These are phyloP conservation scores for Dittrichia graveolens DNA, from an alignment of 129 eudicot genomes.

Conservation along the genomic window DNA sequence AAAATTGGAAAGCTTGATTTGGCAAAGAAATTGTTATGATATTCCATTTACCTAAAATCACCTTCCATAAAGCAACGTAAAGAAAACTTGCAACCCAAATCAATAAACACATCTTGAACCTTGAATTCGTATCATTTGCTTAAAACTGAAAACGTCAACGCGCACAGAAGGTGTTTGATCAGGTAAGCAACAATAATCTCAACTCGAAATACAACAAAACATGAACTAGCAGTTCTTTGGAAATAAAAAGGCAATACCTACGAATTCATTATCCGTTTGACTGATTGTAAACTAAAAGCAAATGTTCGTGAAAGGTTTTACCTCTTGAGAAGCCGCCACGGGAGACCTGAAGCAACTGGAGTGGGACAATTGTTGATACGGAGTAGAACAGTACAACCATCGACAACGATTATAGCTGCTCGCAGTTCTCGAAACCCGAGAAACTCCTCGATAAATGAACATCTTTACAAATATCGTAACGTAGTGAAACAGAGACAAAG, in stretches of 20 bases:
- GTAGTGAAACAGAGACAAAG: not conserved
- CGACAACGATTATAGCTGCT: slow-evolving; percentile 47
- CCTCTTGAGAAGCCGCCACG: slow-evolving; percentile 45
- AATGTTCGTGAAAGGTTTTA: slow-evolving; percentile 27
- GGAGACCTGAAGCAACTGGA: slow-evolving; percentile 38
- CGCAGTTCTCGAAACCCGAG: slow-evolving; percentile 44
- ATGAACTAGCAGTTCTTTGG: not conserved
- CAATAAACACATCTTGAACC: not conserved
- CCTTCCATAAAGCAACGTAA: not conserved
- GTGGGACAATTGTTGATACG: slow-evolving; percentile 34
- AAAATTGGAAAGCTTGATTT: slow-evolving; percentile 9
- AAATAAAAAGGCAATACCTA: not conserved
- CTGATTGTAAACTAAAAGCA: not conserved
- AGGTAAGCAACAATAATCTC: not conserved
- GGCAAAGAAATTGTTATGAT: not conserved
- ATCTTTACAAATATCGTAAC: slow-evolving; percentile 25
- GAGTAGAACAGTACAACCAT: slow-evolving; percentile 38
- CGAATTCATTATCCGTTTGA: not conserved
- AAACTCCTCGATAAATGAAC: slow-evolving; percentile 45
- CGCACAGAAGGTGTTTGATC: not conserved
- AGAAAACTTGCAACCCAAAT: not conserved
- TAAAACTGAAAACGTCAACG: not conserved
- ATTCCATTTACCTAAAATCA: not conserved
- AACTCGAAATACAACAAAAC: not conserved
- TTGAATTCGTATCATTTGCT: not conserved